Conservation (phyloP, 2,329 filamentous ascomycete species). For the Cytospora chrysosperma region DNA sequence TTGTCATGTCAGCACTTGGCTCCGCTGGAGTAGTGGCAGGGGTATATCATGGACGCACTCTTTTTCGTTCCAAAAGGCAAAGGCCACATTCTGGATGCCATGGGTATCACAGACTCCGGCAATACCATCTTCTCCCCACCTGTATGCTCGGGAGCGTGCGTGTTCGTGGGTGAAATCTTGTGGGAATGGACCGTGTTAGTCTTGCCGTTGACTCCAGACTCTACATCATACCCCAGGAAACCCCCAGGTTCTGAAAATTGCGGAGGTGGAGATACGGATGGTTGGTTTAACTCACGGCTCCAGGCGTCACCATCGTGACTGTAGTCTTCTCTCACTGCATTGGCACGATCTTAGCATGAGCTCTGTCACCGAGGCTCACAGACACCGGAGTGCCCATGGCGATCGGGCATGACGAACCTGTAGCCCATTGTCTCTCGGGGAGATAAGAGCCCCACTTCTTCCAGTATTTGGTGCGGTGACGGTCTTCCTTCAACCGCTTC, state of each 20-base stretch:
- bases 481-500: constrained; percentile 82
- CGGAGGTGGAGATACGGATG: constrained; percentile 23
- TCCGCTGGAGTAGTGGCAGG: constrained; percentile 2
- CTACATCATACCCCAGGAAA: constrained; percentile 15
- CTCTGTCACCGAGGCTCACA: not conserved
- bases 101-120: constrained; percentile 91
- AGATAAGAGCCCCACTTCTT: constrained; percentile 98
- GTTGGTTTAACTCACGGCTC: constrained; percentile 71
- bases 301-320: constrained; percentile 86
- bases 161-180: constrained; percentile 92
- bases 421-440: constrained; percentile 93
- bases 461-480: constrained; percentile 85
- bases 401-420: constrained; percentile 55
- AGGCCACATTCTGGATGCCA: constrained; percentile 86
- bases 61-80: constrained; percentile 97
- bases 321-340: constrained; percentile 85
- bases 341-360: constrained; percentile 25
- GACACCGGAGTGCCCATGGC: constrained; percentile 11
- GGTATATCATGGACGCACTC: constrained; percentile 57
- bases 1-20: constrained; percentile 38
- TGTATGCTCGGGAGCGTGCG: constrained; percentile 81
- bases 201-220: constrained; percentile 30
- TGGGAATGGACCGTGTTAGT: constrained; percentile 21
- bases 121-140: constrained; percentile 97
- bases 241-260: constrained; percentile 15